phyloP scores from a whole-genome alignment of 139 green algal genomes.

The Chlorella ohadii region DNA sequence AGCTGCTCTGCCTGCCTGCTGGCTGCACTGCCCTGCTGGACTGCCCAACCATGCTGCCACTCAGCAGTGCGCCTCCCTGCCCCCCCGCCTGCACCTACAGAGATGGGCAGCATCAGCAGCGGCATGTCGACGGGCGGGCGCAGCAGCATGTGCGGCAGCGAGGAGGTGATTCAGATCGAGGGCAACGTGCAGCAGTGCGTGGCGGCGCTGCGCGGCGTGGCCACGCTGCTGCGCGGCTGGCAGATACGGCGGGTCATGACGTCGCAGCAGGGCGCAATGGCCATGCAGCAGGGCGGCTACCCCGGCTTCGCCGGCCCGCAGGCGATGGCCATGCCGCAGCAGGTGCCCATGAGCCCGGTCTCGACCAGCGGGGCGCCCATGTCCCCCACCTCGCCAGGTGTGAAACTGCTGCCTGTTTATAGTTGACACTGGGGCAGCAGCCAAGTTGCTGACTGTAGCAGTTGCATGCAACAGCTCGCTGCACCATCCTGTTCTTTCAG shows the following conservation, averaged over 20 bases:
- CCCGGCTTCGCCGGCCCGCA: not conserved
- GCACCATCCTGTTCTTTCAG: too few species aligned
- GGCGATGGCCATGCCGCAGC: not conserved
- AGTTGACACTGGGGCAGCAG: not conserved
- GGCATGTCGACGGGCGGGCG: not conserved
- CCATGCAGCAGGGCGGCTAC: not conserved
- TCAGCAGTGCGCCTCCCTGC: too few species aligned
- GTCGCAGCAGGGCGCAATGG: constrained; percentile 4
- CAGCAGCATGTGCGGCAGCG: not conserved
- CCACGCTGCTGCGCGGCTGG: constrained; percentile 49
- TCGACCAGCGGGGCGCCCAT: not conserved
- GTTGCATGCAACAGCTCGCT: too few species aligned
- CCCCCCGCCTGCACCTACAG: not conserved
- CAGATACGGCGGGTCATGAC: constrained; percentile 32
- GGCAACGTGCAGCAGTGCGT: constrained; percentile 40
- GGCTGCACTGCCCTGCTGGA: not conserved
- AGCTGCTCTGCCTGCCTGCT: not conserved
- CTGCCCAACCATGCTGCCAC: too few species aligned
- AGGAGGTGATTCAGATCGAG: constrained; percentile 53
- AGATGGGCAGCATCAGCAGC: constrained; percentile 26
- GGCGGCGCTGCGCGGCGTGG: constrained; percentile 43
- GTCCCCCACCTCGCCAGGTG: constrained; percentile 23
- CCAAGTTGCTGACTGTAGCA: too few species aligned
- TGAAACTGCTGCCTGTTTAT: not conserved
- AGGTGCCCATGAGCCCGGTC: too few species aligned